Base-by-base conservation (phyloP, 257 asterid genomes). In the Solanum chiquidenum region DNA sequence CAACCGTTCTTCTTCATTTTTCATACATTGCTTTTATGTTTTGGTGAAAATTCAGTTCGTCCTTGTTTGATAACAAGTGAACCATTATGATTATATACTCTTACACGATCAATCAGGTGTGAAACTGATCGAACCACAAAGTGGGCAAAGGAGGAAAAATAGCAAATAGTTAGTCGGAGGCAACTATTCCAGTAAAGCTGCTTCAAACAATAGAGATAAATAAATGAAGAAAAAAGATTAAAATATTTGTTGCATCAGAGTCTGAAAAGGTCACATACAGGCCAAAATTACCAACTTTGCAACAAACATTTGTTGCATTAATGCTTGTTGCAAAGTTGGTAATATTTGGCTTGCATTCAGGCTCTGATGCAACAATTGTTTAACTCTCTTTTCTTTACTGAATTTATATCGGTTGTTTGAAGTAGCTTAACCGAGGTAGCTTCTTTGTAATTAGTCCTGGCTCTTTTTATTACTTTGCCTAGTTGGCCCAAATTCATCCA, bases 51-150 rank as follows among this genome's bases (percentile, higher is more conserved):
- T 83, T 87, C 23, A 38, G 9, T 38, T 96, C 99, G 93, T 9
- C 98, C 97, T 86, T 90, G 62, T 4, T 55, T 38, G 79, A 95
- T 90, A 58, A 94, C 93, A 20, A 94, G 89, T 14, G 88, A 86
- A 64, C 86, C 90, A 9, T 88, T 7, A 42, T 83, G 29, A 23
- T 83, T 9, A 5, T 93, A 88, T 44, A 93, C 77, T 46, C 29
- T 91, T 42, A 93, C 94, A 88, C 83, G 34, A 85, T 86, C 88
- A 35, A 52, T 88, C 89, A 91, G 85, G 90, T 85, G 40, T 42
- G 62, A 21, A 87, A 90, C 86, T 14, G 21, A 52, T 55, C 85
- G 64, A 52, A 49, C 7, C 58, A 13, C 8, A 86, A 84, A 83
- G 21, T 3, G 10, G 98, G 98, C 11, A 27, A 23, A 62, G 18